Base-by-base conservation (phyloP, 495 filamentous ascomycete genomes). In the Tuber indicum region DNA sequence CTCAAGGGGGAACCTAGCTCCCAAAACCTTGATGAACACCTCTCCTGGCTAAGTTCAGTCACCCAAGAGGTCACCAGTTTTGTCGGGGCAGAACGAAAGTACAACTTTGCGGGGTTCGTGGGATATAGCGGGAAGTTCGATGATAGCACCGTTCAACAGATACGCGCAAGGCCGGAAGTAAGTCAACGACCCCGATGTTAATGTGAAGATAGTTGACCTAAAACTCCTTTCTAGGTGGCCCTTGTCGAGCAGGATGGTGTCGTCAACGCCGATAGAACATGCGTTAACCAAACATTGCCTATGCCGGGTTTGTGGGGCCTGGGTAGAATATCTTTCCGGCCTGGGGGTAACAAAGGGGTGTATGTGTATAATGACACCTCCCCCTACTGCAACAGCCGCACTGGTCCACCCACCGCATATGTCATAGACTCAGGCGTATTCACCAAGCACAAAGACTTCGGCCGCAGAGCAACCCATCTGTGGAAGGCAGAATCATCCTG, bases 391-490 rank as follows among this genome's bases (percentile, higher is more conserved):
- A 74, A 58, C 26, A 44, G 9, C 26, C 52, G 9, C 62, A 17
- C 41, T 14, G 16, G 62, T 69, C 12, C 52, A 4, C 52, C 52
- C n/a, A 66, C 41, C n/a, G 78, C 75, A 7, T 81, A 81, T 70
- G 47, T 77, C 9, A 10, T 81, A 26, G 78, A 81, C 72, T 80
- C 74, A 14, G 79, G 79, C 2, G 66, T 79, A 19, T 32, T n/a
- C 41, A 0, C 58, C 3, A 74, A 52, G 4, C 79, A 81, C 43
- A 32, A 72, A 0, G 77, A 81, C 52, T 81, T 79, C 32, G 72
- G 71, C 39, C 71, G 45, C 32, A 42, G 77, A 75, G 76, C 73
- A 44, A 52, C 23, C n/a, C n/a, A 41, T 17, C 46, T 73, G 23
- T 78, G n/a, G 19, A 78, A 74, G 21, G 47, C 76, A 7, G 36